A percentile compares a stretch with the other conserved stretches of the same genome.
These are phyloP conservation scores for Vanderwaltozyma verrucispora DNA, from an alignment of 805 yeast species.

Conservation along the genomic window DNA sequence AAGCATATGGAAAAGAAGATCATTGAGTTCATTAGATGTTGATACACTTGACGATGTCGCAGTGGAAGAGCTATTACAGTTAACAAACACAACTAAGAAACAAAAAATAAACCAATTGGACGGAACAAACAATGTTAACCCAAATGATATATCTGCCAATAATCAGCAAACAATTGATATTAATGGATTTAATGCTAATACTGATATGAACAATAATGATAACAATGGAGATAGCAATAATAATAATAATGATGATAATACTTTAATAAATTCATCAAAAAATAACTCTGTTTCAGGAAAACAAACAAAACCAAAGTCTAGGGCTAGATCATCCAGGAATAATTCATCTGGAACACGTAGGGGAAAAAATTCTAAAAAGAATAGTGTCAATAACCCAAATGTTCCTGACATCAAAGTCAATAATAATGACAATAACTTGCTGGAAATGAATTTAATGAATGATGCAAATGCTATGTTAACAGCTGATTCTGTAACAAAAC, in stretches of 20 bases:
- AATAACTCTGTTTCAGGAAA: background rate
- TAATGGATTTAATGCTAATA: background rate
- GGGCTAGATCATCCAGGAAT: background rate
- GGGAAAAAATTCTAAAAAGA: background rate
- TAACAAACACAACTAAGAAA: slow-evolving; percentile 17
- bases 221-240: slow-evolving; percentile 2
- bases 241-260: background rate
- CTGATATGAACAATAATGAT: background rate
- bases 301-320: background rate
- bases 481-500: slow-evolving; percentile 11
- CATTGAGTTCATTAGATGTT: slow-evolving; percentile 18
- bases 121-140: background rate
- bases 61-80: slow-evolving; percentile 23
- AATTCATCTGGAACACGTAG: background rate
- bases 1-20: slow-evolving; percentile 18
- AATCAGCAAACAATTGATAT: background rate
- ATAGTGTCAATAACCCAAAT: background rate
- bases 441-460: slow-evolving; percentile 1
- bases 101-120: slow-evolving; percentile 6
- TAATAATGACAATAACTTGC: background rate
- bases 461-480: background rate
- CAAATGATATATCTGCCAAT: background rate
- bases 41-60: slow-evolving; percentile 21
- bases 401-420: background rate
- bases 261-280: background rate